These are phyloP conservation scores for Populus pruinosa DNA, from an alignment of 345 rosid species.

Conservation along the genomic window DNA sequence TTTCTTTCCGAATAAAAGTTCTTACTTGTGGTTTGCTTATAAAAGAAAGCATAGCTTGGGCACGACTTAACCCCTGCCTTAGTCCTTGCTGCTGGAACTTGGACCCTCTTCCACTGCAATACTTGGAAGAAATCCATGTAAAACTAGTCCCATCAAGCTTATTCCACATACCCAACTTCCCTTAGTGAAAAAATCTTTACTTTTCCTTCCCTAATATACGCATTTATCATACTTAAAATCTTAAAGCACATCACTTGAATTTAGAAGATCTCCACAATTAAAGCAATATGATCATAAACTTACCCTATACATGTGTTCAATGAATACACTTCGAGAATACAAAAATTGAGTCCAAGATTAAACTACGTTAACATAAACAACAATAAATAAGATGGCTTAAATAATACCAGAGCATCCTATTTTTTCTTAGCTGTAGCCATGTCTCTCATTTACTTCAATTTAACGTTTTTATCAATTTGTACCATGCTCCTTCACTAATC, in stretches of 20 bases:
- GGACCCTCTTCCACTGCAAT: too few relatives aligned
- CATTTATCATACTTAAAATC: conserved; percentile 10
- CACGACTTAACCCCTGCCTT: too few relatives aligned
- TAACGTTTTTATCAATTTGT: conserved; percentile 56
- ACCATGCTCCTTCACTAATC: conserved; percentile 12
- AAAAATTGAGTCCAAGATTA: background rate
- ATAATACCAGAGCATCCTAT: conserved; percentile 79
- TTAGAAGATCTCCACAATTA: conserved; percentile 1
- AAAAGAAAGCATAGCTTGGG: background rate
- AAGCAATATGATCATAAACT: conserved; percentile 1
- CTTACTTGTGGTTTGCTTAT: background rate
- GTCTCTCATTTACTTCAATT: conserved; percentile 84
- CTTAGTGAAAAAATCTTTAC: conserved; percentile 76
- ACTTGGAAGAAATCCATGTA: too few relatives aligned
- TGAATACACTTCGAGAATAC: background rate
- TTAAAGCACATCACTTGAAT: conserved; percentile 3
- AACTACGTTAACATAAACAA: background rate
- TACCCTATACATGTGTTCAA: too few relatives aligned
- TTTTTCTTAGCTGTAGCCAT: conserved; percentile 91
- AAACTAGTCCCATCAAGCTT: too few relatives aligned
- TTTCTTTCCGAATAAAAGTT: background rate
- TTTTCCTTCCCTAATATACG: conserved; percentile 75
- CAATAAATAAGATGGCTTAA: background rate
- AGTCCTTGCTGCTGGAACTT: too few relatives aligned
- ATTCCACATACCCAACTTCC: conserved; percentile 72